These are phyloP conservation scores for Purshia tridentata DNA, from an alignment of 306 rosid genomes.

Conservation along the genomic window DNA sequence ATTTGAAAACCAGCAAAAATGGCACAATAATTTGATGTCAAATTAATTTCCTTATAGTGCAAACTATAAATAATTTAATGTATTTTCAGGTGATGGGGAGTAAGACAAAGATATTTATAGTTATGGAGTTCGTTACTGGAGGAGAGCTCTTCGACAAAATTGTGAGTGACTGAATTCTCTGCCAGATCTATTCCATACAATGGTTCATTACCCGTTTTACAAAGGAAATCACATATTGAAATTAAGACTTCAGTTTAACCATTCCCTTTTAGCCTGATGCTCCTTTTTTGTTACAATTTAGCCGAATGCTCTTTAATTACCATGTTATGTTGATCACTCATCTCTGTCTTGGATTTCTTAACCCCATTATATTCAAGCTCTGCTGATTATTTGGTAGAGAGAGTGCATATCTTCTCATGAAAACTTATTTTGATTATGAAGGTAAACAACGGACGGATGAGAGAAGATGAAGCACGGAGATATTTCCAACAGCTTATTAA, in stretches of 20 bases:
- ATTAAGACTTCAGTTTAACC: neutral
- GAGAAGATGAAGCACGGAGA: constrained; percentile 83
- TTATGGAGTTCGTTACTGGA: constrained; percentile 90
- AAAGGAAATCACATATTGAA: neutral
- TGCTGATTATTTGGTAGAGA: constrained; percentile 6
- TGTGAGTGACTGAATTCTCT: constrained; percentile 51
- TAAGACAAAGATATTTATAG: constrained; percentile 87
- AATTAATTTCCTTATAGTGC: constrained; percentile 15
- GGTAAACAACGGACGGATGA: constrained; percentile 96
- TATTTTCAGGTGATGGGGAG: constrained; percentile 89
- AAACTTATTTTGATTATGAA: constrained; percentile 26
- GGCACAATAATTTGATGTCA: constrained; percentile 3
- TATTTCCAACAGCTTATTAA: constrained; percentile 98
- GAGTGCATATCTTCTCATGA: constrained; percentile 23
- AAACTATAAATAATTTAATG: constrained; percentile 14
- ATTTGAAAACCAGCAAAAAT: neutral
- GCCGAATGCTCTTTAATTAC: neutral
- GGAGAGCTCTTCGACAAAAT: constrained; percentile 99
- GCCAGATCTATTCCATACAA: neutral
- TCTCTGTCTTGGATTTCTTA: constrained; percentile 23
- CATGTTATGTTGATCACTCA: constrained; percentile 8
- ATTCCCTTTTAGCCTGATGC: constrained; percentile 4
- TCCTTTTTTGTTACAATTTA: neutral
- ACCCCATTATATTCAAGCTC: neutral
- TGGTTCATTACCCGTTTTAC: neutral